Percentiles rank a stretch among this genome's conserved stretches.
phyloP scores from a whole-genome alignment of 2,329 filamentous ascomycete genomes.

The Alternaria consortialis region DNA sequence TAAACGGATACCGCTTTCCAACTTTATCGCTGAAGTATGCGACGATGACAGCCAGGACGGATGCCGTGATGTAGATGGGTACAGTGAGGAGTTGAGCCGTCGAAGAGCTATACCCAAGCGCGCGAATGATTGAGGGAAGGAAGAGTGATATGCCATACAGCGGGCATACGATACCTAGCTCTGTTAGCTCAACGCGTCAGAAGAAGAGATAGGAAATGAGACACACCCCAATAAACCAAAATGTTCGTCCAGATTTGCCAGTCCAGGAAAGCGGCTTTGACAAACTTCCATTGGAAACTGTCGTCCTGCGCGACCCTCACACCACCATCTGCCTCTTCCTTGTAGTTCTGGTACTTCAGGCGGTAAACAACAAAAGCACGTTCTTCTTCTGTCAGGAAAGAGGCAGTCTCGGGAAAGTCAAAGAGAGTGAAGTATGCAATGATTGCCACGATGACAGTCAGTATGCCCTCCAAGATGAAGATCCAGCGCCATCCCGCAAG shows the following conservation, averaged over 20 bases:
- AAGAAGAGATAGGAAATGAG: conserved; percentile 5
- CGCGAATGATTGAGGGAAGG: conserved; percentile 59
- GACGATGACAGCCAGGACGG: conserved; percentile 44
- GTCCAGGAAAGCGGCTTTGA: conserved; percentile 57
- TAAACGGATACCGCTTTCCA: conserved; percentile 48
- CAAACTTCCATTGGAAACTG: conserved; percentile 68
- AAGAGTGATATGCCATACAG: conserved; percentile 51
- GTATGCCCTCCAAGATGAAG: conserved; percentile 49
- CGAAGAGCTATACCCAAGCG: conserved; percentile 52
- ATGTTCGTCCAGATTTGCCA: conserved; percentile 62
- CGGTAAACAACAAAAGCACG: conserved; percentile 68
- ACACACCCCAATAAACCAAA: conserved; percentile 70
- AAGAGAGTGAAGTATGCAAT: conserved; percentile 64
- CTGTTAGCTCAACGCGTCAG: conserved; percentile 9
- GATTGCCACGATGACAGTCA: conserved; percentile 48
- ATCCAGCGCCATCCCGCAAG: conserved; percentile 47
- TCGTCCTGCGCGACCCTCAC: conserved; percentile 75
- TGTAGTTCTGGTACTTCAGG: conserved; percentile 54
- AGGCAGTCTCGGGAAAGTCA: conserved; percentile 69
- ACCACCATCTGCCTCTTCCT: conserved; percentile 63
- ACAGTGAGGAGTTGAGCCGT: conserved; percentile 55
- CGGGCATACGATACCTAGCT: conserved; percentile 50
- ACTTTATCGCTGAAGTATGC: conserved; percentile 44
- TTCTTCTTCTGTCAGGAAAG: conserved; percentile 63
- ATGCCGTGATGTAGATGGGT: conserved; percentile 54